A percentile compares a stretch with the other conserved stretches of the same genome.
These are phyloP conservation scores for Saccharomyces pastorianus DNA, from an alignment of 1,139 yeast species.

Conservation along the genomic window DNA sequence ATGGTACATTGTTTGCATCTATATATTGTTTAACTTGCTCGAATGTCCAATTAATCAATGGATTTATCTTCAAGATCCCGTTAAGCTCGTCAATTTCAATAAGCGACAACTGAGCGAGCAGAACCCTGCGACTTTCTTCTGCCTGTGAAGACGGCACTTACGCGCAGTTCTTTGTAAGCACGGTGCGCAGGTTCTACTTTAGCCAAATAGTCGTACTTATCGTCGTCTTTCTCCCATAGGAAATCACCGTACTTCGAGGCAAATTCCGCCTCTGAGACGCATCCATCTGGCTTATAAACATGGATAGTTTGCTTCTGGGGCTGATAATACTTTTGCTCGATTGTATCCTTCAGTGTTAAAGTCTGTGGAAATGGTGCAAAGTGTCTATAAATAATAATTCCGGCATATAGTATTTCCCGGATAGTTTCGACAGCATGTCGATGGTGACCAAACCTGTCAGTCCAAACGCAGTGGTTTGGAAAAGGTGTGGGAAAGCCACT, in stretches of 20 bases:
- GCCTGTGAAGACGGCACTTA: constrained; percentile 84
- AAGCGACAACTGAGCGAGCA: constrained; percentile 63
- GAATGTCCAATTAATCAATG: constrained; percentile 80
- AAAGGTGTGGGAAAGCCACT: constrained; percentile 69
- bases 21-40: constrained; percentile 62
- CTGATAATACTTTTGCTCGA: constrained; percentile 45
- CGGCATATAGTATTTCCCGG: constrained; percentile 40
- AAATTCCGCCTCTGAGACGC: constrained; percentile 56
- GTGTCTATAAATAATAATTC: constrained; percentile 77
- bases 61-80: constrained; percentile 77
- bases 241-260: constrained; percentile 58
- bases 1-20: constrained; percentile 66
- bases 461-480: constrained; percentile 93
- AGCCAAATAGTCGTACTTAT: constrained; percentile 73
- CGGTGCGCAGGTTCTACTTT: constrained; percentile 91
- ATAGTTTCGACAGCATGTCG: constrained; percentile 64
- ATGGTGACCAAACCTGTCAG: constrained; percentile 82
- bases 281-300: constrained; percentile 57
- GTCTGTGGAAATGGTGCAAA: constrained; percentile 89
- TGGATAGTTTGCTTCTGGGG: constrained; percentile 40
- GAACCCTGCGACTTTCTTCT: constrained; percentile 90
- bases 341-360: constrained; percentile 55
- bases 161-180: constrained; percentile 65
- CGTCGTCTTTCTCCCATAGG: constrained; percentile 79
- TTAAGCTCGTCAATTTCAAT: constrained; percentile 66